Base-by-base conservation (phyloP, 441 rosid species). In the Erysimum pusillum region DNA sequence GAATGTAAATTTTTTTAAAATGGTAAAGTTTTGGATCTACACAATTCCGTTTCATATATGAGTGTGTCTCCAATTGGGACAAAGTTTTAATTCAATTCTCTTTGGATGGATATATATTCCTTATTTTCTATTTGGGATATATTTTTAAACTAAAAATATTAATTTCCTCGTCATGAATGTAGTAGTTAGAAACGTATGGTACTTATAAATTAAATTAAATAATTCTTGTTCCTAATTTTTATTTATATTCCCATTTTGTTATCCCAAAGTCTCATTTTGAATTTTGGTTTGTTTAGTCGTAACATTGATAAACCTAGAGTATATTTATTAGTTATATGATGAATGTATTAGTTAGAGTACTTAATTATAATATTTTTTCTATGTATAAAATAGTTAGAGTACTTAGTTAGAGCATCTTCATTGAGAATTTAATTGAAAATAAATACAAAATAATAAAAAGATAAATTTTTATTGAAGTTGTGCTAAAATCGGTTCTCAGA, bases 331-430 rank as follows among this genome's bases (percentile, higher is more conserved):
- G 22, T 22, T 36, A 59, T 71, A 7, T 31, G 45, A 41, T 73
- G 36, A 41, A 63, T 73, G 72, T 56, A 74, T 45, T 74, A 45
- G 77, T 56, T 74, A 44, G 72, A 38, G 31, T 35, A 56, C 28
- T 14, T 18, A 48, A 9, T 3, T 7, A 62, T 18, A 18, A 32
- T n/a, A n/a, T n/a, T n/a, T n/a, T n/a, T n/a, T n/a, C n/a, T n/a
- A n/a, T n/a, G n/a, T n/a, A n/a, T n/a, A n/a, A n/a, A n/a, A n/a
- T 74, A 44, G 77, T 56, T 74, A 44, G 71, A 38, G 31, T 34
- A 54, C 36, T 14, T 17, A 48, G 3, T 2, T 6, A 62, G 13
- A 18, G 25, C 25, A 22, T 22, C 25, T 22, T 22, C 25, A 22
- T 22, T 22, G 25, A 22, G 25, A 22, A 22, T 2, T 22, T 22